phyloP scores from a whole-genome alignment of 176 grass and related monocot genomes.

The Oryza meridionalis region DNA sequence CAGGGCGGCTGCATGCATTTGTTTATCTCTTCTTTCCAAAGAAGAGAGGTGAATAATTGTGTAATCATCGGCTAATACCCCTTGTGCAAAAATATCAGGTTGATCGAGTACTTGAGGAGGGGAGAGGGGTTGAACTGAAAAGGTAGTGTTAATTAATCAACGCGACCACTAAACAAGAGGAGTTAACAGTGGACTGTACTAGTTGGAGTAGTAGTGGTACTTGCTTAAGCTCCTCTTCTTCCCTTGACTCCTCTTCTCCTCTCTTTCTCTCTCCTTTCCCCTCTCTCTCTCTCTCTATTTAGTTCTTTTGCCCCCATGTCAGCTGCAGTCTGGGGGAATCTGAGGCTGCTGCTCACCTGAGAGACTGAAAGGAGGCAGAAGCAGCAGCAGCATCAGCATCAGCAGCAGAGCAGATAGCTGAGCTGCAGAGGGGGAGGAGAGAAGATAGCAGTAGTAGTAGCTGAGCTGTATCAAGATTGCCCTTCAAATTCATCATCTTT shows the following conservation, averaged over 20 bases:
- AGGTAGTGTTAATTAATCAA: slow-evolving; percentile 39
- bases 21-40: background rate
- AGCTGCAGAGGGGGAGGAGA: background rate
- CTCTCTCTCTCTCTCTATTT: slow-evolving; percentile 22
- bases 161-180: slow-evolving; percentile 29
- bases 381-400: slow-evolving; percentile 20
- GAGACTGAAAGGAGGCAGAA: slow-evolving; percentile 41
- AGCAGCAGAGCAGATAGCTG: background rate
- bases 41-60: background rate
- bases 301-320: slow-evolving; percentile 44
- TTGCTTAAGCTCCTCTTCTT: slow-evolving; percentile 9
- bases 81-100: background rate
- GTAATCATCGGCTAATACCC: slow-evolving; percentile 1
- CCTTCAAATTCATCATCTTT: slow-evolving; percentile 43
- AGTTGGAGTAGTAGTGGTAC: background rate
- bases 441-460: too few relatives aligned
- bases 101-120: slow-evolving; percentile 18
- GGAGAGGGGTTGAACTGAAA: slow-evolving; percentile 27
- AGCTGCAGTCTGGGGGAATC: slow-evolving; percentile 47
- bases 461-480: slow-evolving; percentile 28
- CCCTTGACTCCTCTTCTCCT: slow-evolving; percentile 11
- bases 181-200: slow-evolving; percentile 13
- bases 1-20: background rate
- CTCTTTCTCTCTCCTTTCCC: background rate
- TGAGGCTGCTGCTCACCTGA: slow-evolving; percentile 54